phyloP scores from a whole-genome alignment of 2,329 filamentous ascomycete genomes.

The Paecilomyces sp. region DNA sequence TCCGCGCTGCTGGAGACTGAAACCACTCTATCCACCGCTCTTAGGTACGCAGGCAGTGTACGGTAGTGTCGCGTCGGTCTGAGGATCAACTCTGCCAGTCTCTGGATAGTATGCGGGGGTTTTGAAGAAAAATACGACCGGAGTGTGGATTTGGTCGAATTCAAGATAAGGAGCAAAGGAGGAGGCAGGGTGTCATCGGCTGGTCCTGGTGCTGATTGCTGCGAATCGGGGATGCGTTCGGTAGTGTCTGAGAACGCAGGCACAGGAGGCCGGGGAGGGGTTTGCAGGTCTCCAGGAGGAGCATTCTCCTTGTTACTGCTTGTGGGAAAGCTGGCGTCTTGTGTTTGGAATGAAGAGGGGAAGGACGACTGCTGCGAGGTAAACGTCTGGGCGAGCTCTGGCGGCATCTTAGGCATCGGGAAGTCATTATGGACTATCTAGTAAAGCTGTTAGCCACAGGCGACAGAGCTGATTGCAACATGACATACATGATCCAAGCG shows the following conservation, averaged over 20 bases:
- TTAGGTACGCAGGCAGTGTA: constrained; percentile 74
- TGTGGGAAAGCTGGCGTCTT: constrained; percentile 19
- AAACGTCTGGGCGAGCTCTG: constrained; percentile 33
- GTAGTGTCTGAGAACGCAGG: constrained; percentile 29
- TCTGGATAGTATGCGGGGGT: constrained; percentile 89
- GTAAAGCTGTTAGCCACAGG: constrained; percentile 5
- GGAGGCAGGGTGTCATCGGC: constrained; percentile 50
- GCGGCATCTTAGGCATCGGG: constrained; percentile 56
- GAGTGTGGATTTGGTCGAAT: constrained; percentile 55
- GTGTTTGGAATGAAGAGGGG: constrained; percentile 15
- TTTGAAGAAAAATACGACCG: constrained; percentile 60
- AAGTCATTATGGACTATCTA: constrained; percentile 73
- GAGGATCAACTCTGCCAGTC: constrained; percentile 79
- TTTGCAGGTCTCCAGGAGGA: constrained; percentile 22
- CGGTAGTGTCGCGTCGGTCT: constrained; percentile 71
- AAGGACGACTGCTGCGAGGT: constrained; percentile 16
- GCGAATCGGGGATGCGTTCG: constrained; percentile 36
- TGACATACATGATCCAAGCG: constrained; percentile 58
- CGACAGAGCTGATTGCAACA: constrained; percentile 2
- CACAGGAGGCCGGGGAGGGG: constrained; percentile 27
- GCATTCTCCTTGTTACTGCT: constrained; percentile 35
- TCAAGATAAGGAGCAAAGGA: constrained; percentile 56
- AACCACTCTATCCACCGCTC: constrained; percentile 83
- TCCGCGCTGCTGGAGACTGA: constrained; percentile 78
- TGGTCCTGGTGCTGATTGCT: constrained; percentile 39